phyloP scores from a whole-genome alignment of 1,284 basidiomycete genomes.

The Trichosporon inkin region DNA sequence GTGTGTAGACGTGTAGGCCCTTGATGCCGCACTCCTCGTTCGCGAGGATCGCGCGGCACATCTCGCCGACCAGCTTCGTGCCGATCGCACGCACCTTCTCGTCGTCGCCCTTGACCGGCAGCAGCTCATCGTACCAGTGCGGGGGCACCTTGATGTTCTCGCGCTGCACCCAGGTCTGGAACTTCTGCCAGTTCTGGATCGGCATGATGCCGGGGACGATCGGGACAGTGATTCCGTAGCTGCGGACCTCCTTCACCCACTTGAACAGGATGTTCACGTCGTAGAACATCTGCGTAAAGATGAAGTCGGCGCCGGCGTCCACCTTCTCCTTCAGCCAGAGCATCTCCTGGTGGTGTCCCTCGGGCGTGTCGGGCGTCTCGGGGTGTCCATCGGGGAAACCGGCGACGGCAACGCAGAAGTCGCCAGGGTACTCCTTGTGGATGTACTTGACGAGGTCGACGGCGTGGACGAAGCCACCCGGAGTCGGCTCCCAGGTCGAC shows the following conservation, averaged over 20 bases:
- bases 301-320: constrained; percentile 91
- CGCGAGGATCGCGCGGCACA: constrained; percentile 75
- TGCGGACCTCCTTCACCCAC: constrained; percentile 80
- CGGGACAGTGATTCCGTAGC: constrained; percentile 83
- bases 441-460: constrained; percentile 88
- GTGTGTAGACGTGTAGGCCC: constrained; percentile 93
- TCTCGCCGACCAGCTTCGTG: constrained; percentile 78
- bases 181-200: constrained; percentile 97
- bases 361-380: constrained; percentile 57
- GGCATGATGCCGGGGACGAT: constrained; percentile 92
- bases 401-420: constrained; percentile 90
- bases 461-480: constrained; percentile 82
- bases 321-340: constrained; percentile 83
- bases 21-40: constrained; percentile 70
- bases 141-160: constrained; percentile 82
- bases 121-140: constrained; percentile 71
- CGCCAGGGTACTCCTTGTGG: constrained; percentile 71
- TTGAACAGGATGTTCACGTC: constrained; percentile 77
- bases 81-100: constrained; percentile 85
- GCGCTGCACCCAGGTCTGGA: constrained; percentile 83
- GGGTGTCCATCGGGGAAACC: constrained; percentile 75
- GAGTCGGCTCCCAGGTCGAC: constrained; percentile 84
- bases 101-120: constrained; percentile 86
- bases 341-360: constrained; percentile 62
- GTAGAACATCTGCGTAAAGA: constrained; percentile 97